Evolutionary conservation across 768 basidiomycete genomes (phyloP).

Genomic region (Lyophyllum atratum): DNA sequence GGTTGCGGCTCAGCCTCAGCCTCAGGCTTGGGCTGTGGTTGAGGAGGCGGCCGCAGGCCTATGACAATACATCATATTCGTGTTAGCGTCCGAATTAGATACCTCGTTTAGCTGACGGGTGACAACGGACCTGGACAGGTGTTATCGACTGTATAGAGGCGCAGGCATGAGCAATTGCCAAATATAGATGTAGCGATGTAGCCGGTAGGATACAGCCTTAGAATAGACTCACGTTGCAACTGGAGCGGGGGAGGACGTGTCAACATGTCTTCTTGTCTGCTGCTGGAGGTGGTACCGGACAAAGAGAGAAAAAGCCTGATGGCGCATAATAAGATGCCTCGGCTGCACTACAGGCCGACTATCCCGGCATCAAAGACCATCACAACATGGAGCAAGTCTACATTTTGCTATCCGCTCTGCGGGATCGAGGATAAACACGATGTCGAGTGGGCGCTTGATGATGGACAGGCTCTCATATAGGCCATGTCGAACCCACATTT

Average conservation of each 20-base stretch:
- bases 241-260: conserved; percentile 44
- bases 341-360: no score
- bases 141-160: conserved; percentile 35
- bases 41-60: conserved; percentile 10
- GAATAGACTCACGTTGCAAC: conserved; percentile 35
- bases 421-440: no score
- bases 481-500: no score
- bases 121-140: conserved; percentile 23
- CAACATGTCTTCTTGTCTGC: conserved; percentile 32
- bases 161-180: not conserved
- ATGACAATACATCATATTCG: not conserved
- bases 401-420: no score
- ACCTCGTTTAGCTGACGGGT: not conserved
- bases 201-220: not conserved
- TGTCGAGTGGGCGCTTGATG: no score
- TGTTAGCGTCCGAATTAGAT: not conserved
- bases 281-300: conserved; percentile 43
- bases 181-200: not conserved
- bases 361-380: no score
- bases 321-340: not conserved
- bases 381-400: no score
- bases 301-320: conserved; percentile 23
- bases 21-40: not conserved
- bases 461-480: no score
- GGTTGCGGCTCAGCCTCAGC: conserved; percentile 1